Evolutionary conservation across 2,329 filamentous ascomycete species (phyloP), one percentile per base, ranked within the genome.

Genomic region (Fusarium sp.): DNA sequence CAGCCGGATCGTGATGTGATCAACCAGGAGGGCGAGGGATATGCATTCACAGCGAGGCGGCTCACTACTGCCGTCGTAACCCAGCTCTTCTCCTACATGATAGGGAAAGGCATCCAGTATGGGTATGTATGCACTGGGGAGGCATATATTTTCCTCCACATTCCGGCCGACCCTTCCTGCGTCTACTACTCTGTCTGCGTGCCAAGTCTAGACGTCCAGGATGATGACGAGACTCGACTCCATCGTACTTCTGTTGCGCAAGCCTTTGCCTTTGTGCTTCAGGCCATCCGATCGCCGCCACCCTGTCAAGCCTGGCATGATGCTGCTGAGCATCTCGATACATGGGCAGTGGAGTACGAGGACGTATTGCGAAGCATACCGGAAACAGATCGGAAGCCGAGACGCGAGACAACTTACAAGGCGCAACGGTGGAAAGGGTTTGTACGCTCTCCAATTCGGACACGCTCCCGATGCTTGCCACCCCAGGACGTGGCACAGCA

Each of bases 281-380:
- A 52, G 24, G 48, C 48, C 10, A 52, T 31, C 18, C 5, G 14
- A n/a, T 31, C 43, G 2, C 13, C 13, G 22, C 18, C 14, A 10
- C 43, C 43, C 18, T 69, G 74, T 7, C 16, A 67, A 64, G 71
- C 73, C 2, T 85, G 80, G 83, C 76, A 82, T 64, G 76, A 83
- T 50, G 70, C 65, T 13, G 73, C 80, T 33, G 67, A 67, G 22
- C 52, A 57, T 7, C 80, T 84, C 61, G 76, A 77, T 31, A 80
- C 64, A 24, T 85, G 79, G 83, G 77, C 72, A 39, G 75, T 83
- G 1, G 81, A 84, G 72, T 81, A 78, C 64, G 75, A 82, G 10
- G 77, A 82, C 29, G 39, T 81, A 1, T 57, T 82, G 9, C 74
- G 69, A 7, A 78, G 68, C 9, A 80, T 80, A 8, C 79, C 76